Percentiles rank a stretch among this genome's conserved stretches.
Evolutionary conservation across 805 yeast species (phyloP).

Genomic region (Candida ascalaphidarum): DNA sequence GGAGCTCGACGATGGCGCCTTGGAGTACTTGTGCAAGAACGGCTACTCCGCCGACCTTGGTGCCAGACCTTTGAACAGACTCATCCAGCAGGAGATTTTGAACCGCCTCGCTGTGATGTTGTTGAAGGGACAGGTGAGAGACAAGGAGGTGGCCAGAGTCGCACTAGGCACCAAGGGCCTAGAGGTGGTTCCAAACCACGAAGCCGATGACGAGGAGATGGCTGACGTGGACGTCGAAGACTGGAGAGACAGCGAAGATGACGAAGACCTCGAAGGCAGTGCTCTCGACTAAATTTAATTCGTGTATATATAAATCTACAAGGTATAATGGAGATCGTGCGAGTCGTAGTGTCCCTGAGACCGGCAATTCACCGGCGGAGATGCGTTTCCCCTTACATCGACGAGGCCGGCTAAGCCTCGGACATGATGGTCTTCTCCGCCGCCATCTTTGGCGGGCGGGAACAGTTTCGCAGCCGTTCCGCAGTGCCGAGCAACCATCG

Average conservation of each 20-base stretch:
- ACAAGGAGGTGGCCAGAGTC: slow-evolving; percentile 79
- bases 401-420: no score
- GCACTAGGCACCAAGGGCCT: slow-evolving; percentile 52
- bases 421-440: no score
- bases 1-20: slow-evolving; percentile 66
- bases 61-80: slow-evolving; percentile 91
- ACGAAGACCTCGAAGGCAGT: slow-evolving; percentile 39
- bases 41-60: slow-evolving; percentile 94
- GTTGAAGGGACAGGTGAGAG: slow-evolving; percentile 77
- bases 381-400: no score
- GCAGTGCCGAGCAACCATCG: no score
- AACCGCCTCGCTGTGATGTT: slow-evolving; percentile 86
- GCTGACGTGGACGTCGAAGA: slow-evolving; percentile 52
- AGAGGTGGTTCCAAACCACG: slow-evolving; percentile 83
- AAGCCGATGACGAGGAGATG: slow-evolving; percentile 39
- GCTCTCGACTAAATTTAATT: slow-evolving; percentile 9
- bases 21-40: slow-evolving; percentile 71
- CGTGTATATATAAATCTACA: no score
- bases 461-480: no score
- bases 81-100: slow-evolving; percentile 81
- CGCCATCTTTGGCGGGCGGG: no score
- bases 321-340: no score
- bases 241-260: slow-evolving; percentile 54
- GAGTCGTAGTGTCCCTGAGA: no score
- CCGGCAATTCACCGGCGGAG: no score